These are phyloP conservation scores for Erodium chrysanthum DNA, from an alignment of 441 rosid genomes.

Conservation along the genomic window DNA sequence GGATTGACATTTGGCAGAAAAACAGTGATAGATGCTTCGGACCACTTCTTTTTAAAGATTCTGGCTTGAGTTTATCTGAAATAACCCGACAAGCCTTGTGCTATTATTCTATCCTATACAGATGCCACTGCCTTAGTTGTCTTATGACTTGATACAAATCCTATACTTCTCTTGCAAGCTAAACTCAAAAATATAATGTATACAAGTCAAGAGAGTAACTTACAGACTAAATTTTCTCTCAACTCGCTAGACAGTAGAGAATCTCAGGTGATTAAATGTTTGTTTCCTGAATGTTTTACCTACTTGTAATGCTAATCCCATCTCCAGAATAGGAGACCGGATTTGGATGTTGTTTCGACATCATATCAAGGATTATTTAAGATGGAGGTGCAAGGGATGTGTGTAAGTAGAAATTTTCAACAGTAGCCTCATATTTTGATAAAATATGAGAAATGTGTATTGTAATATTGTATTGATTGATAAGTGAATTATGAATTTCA, in stretches of 20 bases:
- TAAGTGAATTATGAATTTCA: too few species aligned
- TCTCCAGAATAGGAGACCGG: background rate
- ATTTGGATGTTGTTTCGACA: background rate
- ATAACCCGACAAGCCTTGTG: background rate
- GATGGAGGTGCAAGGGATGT: background rate
- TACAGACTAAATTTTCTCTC: background rate
- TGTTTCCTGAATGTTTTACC: background rate
- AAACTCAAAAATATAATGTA: background rate
- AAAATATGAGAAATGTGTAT: too few species aligned
- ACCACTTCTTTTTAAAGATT: constrained; percentile 6
- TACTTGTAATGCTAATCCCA: background rate
- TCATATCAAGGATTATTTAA: background rate
- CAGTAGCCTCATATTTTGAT: background rate
- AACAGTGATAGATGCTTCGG: constrained; percentile 7
- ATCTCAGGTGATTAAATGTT: background rate
- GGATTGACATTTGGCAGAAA: constrained; percentile 21
- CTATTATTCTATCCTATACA: background rate
- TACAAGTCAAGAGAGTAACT: background rate
- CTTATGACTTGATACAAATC: background rate
- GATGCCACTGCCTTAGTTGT: background rate
- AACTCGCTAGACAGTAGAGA: background rate
- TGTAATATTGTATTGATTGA: too few species aligned
- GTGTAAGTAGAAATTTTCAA: background rate
- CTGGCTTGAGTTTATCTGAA: background rate
- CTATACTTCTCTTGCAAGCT: background rate